phyloP scores from a whole-genome alignment of 2,329 filamentous ascomycete species.

The Neonectria hederae region DNA sequence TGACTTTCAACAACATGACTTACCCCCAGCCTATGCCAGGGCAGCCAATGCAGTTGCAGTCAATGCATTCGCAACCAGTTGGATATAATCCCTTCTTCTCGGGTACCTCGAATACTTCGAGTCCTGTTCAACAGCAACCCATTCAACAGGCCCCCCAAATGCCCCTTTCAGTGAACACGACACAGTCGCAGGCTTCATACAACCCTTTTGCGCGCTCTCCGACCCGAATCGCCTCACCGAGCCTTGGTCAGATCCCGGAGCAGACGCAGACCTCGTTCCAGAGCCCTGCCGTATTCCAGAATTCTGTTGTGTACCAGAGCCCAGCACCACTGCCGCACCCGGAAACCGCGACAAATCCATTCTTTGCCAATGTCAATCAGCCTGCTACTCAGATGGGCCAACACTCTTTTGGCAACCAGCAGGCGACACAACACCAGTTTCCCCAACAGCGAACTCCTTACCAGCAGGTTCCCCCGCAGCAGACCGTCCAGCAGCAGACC shows the following conservation, averaged over 20 bases:
- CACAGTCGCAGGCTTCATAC: conserved; percentile 47
- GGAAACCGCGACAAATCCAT: conserved; percentile 49
- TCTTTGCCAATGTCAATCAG: conserved; percentile 46
- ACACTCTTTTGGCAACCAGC: conserved; percentile 42
- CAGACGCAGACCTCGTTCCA: conserved; percentile 58
- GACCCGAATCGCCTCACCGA: conserved; percentile 60
- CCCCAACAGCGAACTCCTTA: conserved; percentile 13
- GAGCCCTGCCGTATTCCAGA: conserved; percentile 43
- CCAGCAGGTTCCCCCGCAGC: no score
- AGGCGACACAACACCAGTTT: conserved; percentile 25
- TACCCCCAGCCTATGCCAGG: conserved; percentile 54
- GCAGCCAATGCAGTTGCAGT: conserved; percentile 51
- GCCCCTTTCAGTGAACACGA: conserved; percentile 52
- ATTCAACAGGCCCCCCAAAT: conserved; percentile 45
- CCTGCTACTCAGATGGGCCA: conserved; percentile 40
- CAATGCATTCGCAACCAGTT: conserved; percentile 52
- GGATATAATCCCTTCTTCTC: conserved; percentile 64
- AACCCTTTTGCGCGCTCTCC: conserved; percentile 63
- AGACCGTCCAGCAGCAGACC: conserved; percentile 48
- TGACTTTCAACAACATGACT: conserved; percentile 55
- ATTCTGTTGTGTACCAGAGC: conserved; percentile 47
- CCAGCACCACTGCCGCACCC: conserved; percentile 37
- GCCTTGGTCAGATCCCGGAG: conserved; percentile 62
- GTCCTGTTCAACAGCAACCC: conserved; percentile 44
- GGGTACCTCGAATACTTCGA: conserved; percentile 44